Conservation (phyloP, 192 early-diverging fungal genomes). For the Umbelopsis sp. region DNA sequence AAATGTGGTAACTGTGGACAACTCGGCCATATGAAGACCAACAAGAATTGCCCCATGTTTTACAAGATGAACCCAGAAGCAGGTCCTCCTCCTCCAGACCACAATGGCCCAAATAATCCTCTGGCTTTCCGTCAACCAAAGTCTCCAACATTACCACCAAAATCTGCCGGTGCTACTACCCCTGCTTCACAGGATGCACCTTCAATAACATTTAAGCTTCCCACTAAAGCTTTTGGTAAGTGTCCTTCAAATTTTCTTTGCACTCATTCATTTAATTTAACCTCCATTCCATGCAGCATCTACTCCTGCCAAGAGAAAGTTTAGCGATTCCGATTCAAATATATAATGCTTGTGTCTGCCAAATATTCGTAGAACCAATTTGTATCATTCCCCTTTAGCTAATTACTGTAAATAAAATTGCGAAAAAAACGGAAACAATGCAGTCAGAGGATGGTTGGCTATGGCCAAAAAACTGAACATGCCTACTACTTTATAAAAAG, state of each 20-base stretch:
- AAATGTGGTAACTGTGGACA: slow-evolving; percentile 81
- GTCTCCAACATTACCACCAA: slow-evolving; percentile 1
- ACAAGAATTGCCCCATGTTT: slow-evolving; percentile 74
- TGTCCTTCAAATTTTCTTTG: not conserved
- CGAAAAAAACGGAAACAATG: no score
- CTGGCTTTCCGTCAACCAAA: slow-evolving; percentile 14
- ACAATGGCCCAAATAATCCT: slow-evolving; percentile 17
- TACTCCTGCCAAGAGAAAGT: slow-evolving; percentile 3
- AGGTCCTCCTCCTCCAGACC: slow-evolving; percentile 1
- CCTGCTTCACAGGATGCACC: not conserved
- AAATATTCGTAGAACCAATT: no score
- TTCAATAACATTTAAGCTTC: slow-evolving; percentile 21
- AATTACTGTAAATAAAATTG: no score
- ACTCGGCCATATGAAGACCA: slow-evolving; percentile 88
- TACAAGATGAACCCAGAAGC: slow-evolving; percentile 41
- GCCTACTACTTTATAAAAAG: no score
- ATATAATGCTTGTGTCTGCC: not conserved
- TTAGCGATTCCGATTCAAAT: not conserved
- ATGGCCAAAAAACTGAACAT: no score
- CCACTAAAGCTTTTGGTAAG: slow-evolving; percentile 21
- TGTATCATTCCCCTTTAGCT: no score
- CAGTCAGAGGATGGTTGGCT: no score
- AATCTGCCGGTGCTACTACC: not conserved
- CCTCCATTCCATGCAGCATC: not conserved
- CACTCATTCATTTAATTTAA: not conserved